phyloP scores from a whole-genome alignment of 2,329 filamentous ascomycete species.

The Plenodomus tracheiphilus region DNA sequence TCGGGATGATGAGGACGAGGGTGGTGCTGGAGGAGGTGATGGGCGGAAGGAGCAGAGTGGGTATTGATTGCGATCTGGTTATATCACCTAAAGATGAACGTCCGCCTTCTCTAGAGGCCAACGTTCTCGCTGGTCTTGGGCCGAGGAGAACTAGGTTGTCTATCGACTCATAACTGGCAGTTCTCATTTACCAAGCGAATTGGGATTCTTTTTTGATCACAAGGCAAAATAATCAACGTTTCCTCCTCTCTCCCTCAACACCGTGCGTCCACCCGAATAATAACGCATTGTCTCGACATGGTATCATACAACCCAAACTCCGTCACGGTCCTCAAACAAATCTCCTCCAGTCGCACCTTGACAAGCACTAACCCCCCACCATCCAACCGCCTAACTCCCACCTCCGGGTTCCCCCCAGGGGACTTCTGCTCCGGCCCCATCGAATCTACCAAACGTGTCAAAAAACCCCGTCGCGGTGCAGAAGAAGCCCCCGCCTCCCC shows the following conservation, averaged over 20 bases:
- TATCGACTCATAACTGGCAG: neutral
- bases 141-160: neutral
- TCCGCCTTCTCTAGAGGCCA: neutral
- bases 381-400: conserved; percentile 15
- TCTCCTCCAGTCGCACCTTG: conserved; percentile 35
- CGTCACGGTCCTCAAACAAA: conserved; percentile 38
- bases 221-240: no score
- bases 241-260: no score
- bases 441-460: conserved; percentile 28
- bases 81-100: no score
- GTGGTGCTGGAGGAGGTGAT: conserved; percentile 27
- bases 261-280: conserved; percentile 35
- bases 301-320: conserved; percentile 44
- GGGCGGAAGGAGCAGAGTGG: conserved; percentile 46
- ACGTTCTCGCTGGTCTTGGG: no score
- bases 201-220: no score
- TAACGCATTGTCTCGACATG: conserved; percentile 39
- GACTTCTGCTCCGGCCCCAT: conserved; percentile 24
- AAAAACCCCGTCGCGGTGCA: conserved; percentile 19
- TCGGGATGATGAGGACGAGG: conserved; percentile 33
- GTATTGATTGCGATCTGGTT: conserved; percentile 30
- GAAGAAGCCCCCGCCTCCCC: conserved; percentile 4
- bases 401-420: conserved; percentile 23
- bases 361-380: conserved; percentile 27
- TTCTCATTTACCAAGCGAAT: no score